Base-by-base conservation (phyloP, 2,329 filamentous ascomycete genomes). In the Botrytis fabae region DNA sequence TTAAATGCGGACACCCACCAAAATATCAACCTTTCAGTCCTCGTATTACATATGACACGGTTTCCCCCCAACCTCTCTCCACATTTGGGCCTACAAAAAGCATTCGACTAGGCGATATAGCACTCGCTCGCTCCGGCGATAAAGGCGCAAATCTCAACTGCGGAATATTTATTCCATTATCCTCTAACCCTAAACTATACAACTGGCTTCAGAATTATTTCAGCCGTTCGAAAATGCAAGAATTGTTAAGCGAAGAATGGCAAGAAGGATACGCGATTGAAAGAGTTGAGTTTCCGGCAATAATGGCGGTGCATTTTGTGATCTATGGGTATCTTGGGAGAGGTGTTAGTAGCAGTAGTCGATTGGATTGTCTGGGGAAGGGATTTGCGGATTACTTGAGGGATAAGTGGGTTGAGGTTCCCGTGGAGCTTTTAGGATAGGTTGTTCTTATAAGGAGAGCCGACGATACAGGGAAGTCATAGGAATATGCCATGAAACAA, bases 371-470 rank as follows among this genome's bases (percentile, higher is more conserved):
- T 40, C 22, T 61, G 10, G 22, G 32, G 6, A 38, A 61, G 32
- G 59, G 59, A 6, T 61, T 38, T 61, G 35, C 32, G 1, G 59
- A 61, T 25, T 61, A 61, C 22, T 22, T 38, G 59, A 61, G 59
- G 20, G 59, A 61, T 61, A 61, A 38, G 59, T 40, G 59, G 59
- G 32, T 61, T 61, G 59, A 61, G 51, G 51, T 40, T 38, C 59
- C 20, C 14, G 59, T 25, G 3, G 35, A 25, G 20, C 10, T 61
- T 22, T 59, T n/a, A n/a, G 12, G 25, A 16, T 54, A n/a, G 48
- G 12, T 16, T 7, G 2, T 1, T 7, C n/a, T 25, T 51, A 7
- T 2, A n/a, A 6, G 5, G 5, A n/a, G 48, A 54, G 48, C 48
- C 12, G 12, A 54, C 5, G 2, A n/a, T 51, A 51, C 22, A 5